Evolutionary conservation across 2,329 filamentous ascomycete genomes (phyloP).

Genomic region (Spiromastix sp.): DNA sequence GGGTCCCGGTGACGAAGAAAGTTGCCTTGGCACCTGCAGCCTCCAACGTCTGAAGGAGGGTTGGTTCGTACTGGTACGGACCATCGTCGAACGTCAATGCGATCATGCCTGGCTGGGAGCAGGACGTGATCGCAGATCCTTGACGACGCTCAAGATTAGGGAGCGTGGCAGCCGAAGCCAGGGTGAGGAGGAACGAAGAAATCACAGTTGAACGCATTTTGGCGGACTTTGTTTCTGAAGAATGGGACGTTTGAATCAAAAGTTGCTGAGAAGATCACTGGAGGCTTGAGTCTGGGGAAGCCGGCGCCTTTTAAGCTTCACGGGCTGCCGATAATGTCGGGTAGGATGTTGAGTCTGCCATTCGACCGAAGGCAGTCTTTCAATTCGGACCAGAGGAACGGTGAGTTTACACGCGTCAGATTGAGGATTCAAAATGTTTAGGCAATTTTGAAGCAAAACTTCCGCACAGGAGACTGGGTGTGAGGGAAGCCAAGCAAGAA

Average conservation of each 20-base stretch:
- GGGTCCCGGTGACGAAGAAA: constrained; percentile 49
- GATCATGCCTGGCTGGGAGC: constrained; percentile 41
- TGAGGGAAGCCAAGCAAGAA: no score
- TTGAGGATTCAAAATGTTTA: neutral
- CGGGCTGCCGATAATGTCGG: neutral
- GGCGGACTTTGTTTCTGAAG: neutral
- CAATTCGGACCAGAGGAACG: neutral
- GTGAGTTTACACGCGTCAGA: neutral
- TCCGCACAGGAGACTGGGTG: no score
- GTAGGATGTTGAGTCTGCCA: neutral
- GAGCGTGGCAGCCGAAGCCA: constrained; percentile 1
- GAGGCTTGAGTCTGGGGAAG: neutral
- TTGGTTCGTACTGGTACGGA: constrained; percentile 47
- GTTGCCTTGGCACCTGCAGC: constrained; percentile 50
- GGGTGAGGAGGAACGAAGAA: neutral
- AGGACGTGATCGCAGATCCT: constrained; percentile 35
- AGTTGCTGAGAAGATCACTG: neutral
- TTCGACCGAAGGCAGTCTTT: neutral
- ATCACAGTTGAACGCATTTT: constrained; percentile 1
- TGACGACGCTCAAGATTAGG: neutral
- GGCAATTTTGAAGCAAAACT: constrained; percentile 1
- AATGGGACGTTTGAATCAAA: neutral
- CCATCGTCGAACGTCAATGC: constrained; percentile 58
- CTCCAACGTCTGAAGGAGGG: constrained; percentile 48
- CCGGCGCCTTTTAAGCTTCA: neutral